Evolutionary conservation across 2,329 filamentous ascomycete genomes (phyloP), one percentile per base, ranked within the genome.

Genomic region (Erysiphe pulchra): DNA sequence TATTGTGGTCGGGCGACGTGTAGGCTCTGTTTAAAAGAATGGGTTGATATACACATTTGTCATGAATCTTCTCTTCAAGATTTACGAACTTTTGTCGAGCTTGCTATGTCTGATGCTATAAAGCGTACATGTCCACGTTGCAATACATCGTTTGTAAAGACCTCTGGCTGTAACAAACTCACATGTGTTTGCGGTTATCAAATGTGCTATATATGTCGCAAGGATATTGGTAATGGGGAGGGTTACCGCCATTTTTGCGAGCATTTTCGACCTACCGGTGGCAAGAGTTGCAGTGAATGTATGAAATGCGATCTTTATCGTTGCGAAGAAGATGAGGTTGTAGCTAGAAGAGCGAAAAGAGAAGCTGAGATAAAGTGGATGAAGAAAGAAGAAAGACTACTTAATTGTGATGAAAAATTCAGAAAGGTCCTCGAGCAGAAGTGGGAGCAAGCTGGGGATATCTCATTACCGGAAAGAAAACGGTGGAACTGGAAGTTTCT

Each of bases 191-290:
- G 90, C 61, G 90, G 90, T 9, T 95, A 95, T 63, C 80, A 81
- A 54, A 95, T 95, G 87, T 98, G 90, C 60, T 98, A 98, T 57
- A 75, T 95, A 42, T 98, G 90, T 61, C 81, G 90, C 37, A 78
- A 78, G 53, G 77, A 83, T 55, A 73, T 79, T 42, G 65, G 67
- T 47, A 65, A 71, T 44, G 62, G 64, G 2, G 78, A 86, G 58
- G 86, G 87, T 0, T 95, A 98, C 60, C 70, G 75, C 36, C 90
- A 98, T 61, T 98, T 94, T 57, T 98, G 90, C 59, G 81, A 93
- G 58, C 90, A 95, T 62, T 95, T 95, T 60, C 72, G 90, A 9
- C 78, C 82, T 10, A 71, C 80, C 49, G 82, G 80, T 0, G 84
- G 86, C 43, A 65, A 68, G 17, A 70, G 72, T 13, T 98, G 90